Evolutionary conservation across 2,329 filamentous ascomycete species (phyloP), one percentile per base, ranked within the genome.

Genomic region (Aureobasidium sp.): DNA sequence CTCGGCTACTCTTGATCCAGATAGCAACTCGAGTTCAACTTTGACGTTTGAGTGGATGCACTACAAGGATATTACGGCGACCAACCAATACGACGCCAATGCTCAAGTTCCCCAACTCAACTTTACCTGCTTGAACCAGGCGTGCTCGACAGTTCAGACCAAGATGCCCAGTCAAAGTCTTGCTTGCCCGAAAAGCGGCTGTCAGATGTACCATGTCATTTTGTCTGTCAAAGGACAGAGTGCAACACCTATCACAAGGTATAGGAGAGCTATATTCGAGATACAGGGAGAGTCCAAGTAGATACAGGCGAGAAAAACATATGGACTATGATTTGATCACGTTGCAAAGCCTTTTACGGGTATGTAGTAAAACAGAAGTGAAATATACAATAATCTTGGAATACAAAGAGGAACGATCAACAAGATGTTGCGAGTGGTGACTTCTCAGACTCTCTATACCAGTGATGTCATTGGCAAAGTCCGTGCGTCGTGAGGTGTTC

Each of bases 11-110:
- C 80, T 79, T 62, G 79, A 82, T 66, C 78, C 79, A 0, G 78
- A 82, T 62, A 70, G 69, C 5, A 74, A 75, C 53, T 61, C 59
- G 8, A 61, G 56, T 20, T 63, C 65, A 12, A 36, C 58, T 2
- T 67, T 82, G 20, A 73, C 70, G 5, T 82, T 78, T 70, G 76
- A 75, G 53, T 82, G 80, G 80, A 80, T 74, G 68, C 79, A 82
- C 41, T 82, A 83, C 67, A 69, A 71, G 41, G 73, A 77, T 47
- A 70, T 74, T 3, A 75, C 71, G 1, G 75, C 77, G 0, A 75
- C 75, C 64, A 80, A 77, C 72, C 70, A 67, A 44, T 71, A 76
- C 2, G 70, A 73, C 25, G 67, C 73, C 2, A 74, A 79, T 62
- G 75, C 79, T 5, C 15, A 42, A 5, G 41, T 55, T 1, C 71